Evolutionary conservation across 2,329 filamentous ascomycete genomes (phyloP).

Genomic region (Colletotrichum sp.): DNA sequence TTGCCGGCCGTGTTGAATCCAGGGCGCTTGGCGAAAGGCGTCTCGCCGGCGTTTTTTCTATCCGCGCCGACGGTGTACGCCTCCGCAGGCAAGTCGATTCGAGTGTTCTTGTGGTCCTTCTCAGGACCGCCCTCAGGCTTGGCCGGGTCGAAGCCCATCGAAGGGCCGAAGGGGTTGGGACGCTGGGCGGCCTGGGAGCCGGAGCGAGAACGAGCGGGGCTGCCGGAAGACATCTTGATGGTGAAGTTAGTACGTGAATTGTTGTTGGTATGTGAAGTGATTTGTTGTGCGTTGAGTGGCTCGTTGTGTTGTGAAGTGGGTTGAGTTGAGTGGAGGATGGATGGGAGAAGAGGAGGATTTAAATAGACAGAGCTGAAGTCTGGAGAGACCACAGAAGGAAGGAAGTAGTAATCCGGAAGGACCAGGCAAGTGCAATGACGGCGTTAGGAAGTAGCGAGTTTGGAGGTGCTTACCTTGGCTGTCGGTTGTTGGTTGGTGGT

Average conservation of each 20-base stretch:
- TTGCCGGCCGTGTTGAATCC: constrained; percentile 65
- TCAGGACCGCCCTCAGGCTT: constrained; percentile 30
- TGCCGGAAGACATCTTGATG: background rate
- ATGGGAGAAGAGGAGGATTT: background rate
- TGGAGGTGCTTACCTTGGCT: background rate
- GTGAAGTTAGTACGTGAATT: background rate
- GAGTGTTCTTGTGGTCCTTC: constrained; percentile 43
- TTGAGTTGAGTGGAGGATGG: background rate
- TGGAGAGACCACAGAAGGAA: background rate
- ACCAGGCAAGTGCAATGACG: background rate
- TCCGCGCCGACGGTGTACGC: constrained; percentile 45
- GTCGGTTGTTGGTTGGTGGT: background rate
- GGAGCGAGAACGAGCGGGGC: background rate
- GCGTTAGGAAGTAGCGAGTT: background rate
- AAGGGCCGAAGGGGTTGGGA: constrained; percentile 1
- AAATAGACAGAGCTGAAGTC: background rate
- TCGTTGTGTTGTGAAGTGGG: background rate
- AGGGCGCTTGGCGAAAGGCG: constrained; percentile 51
- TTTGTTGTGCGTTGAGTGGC: background rate
- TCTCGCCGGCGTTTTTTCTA: constrained; percentile 27
- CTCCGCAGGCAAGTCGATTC: constrained; percentile 64
- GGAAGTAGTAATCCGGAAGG: background rate
- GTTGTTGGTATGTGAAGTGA: background rate
- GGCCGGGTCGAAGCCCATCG: constrained; percentile 50
- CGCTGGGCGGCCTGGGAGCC: constrained; percentile 1